phyloP scores from a whole-genome alignment of 73 alveolate species.

The Tetrahymena malaccensis region DNA sequence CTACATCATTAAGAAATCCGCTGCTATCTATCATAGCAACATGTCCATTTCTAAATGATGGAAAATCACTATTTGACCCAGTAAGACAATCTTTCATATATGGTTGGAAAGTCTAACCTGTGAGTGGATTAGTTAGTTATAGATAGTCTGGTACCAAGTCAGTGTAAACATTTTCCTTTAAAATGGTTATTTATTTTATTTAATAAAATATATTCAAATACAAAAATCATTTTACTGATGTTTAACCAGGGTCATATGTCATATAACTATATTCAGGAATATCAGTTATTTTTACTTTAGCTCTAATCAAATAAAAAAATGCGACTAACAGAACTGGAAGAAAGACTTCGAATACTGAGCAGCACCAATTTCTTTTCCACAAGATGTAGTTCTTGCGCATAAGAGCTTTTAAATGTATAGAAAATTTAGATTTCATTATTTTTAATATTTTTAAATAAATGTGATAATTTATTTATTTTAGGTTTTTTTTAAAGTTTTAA shows the following conservation, averaged over 20 bases:
- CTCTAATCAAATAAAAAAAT: neutral
- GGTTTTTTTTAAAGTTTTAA: neutral
- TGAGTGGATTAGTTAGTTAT: neutral
- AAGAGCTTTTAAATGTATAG: slow-evolving; percentile 65
- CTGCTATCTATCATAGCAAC: neutral
- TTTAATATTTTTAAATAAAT: neutral
- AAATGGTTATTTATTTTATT: neutral
- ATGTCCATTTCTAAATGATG: neutral
- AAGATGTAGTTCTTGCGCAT: slow-evolving; percentile 78
- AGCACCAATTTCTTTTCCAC: slow-evolving; percentile 76
- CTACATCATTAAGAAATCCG: neutral
- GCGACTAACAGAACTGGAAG: slow-evolving; percentile 57
- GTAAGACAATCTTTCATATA: neutral
- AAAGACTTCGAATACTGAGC: slow-evolving; percentile 70
- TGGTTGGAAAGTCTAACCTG: neutral
- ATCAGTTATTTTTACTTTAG: neutral
- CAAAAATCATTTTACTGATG: neutral
- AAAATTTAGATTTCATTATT: neutral
- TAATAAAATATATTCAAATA: neutral
- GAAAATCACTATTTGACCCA: neutral
- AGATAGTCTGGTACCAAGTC: neutral
- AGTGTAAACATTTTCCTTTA: neutral
- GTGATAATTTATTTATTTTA: neutral
- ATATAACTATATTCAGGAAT: neutral
- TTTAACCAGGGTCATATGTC: neutral